These are phyloP conservation scores for Colletotrichum sp. DNA, from an alignment of 2,329 filamentous ascomycete genomes.

Conservation along the genomic window DNA sequence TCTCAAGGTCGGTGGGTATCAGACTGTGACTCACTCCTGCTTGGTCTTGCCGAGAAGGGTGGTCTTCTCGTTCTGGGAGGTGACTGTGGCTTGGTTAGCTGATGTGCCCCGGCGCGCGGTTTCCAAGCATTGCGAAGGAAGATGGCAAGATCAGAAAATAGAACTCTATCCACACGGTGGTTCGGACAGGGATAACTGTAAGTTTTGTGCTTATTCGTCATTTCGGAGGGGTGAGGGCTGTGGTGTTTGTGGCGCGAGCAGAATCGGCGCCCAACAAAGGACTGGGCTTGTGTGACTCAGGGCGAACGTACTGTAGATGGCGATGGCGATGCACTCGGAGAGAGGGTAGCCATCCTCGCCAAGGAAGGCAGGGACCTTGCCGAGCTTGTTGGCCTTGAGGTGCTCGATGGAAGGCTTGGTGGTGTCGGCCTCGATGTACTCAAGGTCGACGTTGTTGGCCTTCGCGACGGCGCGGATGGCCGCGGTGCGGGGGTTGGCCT, in stretches of 20 bases:
- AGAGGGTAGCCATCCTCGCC: slow-evolving; percentile 91
- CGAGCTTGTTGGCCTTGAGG: slow-evolving; percentile 83
- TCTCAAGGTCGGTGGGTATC: background rate
- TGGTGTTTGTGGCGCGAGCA: background rate
- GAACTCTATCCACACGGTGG: slow-evolving; percentile 81
- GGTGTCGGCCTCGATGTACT: slow-evolving; percentile 76
- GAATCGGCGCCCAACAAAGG: slow-evolving; percentile 17
- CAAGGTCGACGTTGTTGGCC: slow-evolving; percentile 93
- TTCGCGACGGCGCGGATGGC: slow-evolving; percentile 93
- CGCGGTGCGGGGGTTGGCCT: slow-evolving; percentile 91
- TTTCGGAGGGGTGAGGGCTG: slow-evolving; percentile 30
- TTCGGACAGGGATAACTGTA: slow-evolving; percentile 99
- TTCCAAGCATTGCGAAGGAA: slow-evolving; percentile 25
- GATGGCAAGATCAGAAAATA: slow-evolving; percentile 75
- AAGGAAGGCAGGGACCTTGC: slow-evolving; percentile 92
- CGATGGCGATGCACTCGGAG: slow-evolving; percentile 90
- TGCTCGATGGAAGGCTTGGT: slow-evolving; percentile 76
- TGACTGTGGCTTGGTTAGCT: slow-evolving; percentile 67
- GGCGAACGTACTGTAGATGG: slow-evolving; percentile 89
- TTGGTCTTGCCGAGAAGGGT: slow-evolving; percentile 99
- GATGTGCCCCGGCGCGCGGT: background rate
- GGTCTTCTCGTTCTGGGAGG: slow-evolving; percentile 99
- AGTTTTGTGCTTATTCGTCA: slow-evolving; percentile 79
- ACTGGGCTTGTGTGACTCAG: slow-evolving; percentile 14
- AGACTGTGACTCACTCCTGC: slow-evolving; percentile 76